Evolutionary conservation across 2,329 filamentous ascomycete genomes (phyloP).

Genomic region (Claviceps sp.): DNA sequence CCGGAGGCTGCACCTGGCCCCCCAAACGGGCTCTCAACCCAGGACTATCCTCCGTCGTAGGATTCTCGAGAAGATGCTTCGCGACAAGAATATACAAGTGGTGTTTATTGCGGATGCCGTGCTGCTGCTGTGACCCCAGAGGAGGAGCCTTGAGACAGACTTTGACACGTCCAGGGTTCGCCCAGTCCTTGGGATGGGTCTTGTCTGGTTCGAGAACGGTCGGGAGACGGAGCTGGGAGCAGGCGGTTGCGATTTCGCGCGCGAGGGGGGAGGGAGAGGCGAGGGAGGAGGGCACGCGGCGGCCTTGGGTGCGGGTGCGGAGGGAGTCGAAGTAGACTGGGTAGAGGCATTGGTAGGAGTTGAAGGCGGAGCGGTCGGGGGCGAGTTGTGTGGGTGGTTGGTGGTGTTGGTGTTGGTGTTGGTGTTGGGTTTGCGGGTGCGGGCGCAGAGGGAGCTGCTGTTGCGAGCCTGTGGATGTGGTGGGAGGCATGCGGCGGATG

Average conservation of each 20-base stretch:
- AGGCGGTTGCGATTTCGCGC: slow-evolving; percentile 78
- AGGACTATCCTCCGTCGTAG: slow-evolving; percentile 54
- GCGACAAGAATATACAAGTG: slow-evolving; percentile 77
- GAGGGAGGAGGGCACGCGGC: slow-evolving; percentile 58
- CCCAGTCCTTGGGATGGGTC: slow-evolving; percentile 92
- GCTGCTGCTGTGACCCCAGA: no score
- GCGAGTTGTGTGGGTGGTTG: slow-evolving; percentile 20
- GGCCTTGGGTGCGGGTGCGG: slow-evolving; percentile 62
- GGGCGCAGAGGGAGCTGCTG: slow-evolving; percentile 6
- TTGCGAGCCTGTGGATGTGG: slow-evolving; percentile 6
- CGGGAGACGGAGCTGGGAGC: slow-evolving; percentile 54
- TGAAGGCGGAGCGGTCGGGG: slow-evolving; percentile 43
- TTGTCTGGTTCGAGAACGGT: slow-evolving; percentile 84
- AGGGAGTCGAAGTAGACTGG: slow-evolving; percentile 85
- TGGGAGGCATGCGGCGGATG: slow-evolving; percentile 28
- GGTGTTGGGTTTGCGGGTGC: slow-evolving; percentile 9
- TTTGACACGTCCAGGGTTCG: slow-evolving; percentile 82
- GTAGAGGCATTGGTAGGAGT: slow-evolving; percentile 79
- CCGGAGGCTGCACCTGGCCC: slow-evolving; percentile 51
- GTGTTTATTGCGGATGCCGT: slow-evolving; percentile 58
- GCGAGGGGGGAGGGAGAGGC: slow-evolving; percentile 80
- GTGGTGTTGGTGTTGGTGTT: slow-evolving; percentile 10
- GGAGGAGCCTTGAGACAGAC: slow-evolving; percentile 47
- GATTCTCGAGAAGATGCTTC: slow-evolving; percentile 61
- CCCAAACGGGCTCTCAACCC: slow-evolving; percentile 61